These are phyloP conservation scores for Scenedesmus sp. DNA, from an alignment of 163 green algal genomes.

Conservation along the genomic window DNA sequence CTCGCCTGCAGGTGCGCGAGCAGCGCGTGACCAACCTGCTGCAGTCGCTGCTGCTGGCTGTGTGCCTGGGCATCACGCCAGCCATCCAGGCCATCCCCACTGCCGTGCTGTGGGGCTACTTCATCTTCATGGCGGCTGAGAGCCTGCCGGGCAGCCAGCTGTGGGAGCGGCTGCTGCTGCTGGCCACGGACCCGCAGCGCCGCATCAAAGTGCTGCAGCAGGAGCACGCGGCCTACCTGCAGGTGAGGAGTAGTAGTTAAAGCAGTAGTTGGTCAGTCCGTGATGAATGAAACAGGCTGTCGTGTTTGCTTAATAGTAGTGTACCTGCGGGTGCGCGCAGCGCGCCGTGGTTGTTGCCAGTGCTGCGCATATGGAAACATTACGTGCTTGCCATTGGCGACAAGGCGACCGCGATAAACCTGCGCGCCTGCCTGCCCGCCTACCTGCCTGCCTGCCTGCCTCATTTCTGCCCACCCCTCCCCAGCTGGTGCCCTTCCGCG, in stretches of 20 bases:
- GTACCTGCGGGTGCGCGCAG: too few relatives aligned
- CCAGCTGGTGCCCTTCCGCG: conserved; percentile 44
- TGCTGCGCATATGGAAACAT: not conserved
- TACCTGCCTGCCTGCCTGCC: not conserved
- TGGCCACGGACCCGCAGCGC: conserved; percentile 76
- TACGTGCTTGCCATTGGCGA: too few relatives aligned
- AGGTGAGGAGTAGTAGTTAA: conserved; percentile 52
- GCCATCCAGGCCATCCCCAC: conserved; percentile 75
- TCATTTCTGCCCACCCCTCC: not conserved
- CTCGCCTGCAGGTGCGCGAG: conserved; percentile 71
- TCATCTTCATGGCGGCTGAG: conserved; percentile 88
- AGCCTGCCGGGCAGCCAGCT: conserved; percentile 82
- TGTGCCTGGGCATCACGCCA: conserved; percentile 77
- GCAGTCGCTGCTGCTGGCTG: conserved; percentile 78
- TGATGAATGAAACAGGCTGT: not conserved
- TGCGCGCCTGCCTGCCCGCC: too few relatives aligned
- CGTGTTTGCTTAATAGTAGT: not conserved
- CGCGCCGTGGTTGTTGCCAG: not conserved
- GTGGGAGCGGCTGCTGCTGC: conserved; percentile 81
- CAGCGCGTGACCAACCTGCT: conserved; percentile 82
- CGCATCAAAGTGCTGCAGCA: conserved; percentile 62
- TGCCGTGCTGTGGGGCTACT: conserved; percentile 86
- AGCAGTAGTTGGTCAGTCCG: not conserved
- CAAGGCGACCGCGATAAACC: not conserved
- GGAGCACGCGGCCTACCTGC: conserved; percentile 64